Evolutionary conservation across 169 alveolate species (phyloP).

Genomic region (Eimeria brunetti): DNA sequence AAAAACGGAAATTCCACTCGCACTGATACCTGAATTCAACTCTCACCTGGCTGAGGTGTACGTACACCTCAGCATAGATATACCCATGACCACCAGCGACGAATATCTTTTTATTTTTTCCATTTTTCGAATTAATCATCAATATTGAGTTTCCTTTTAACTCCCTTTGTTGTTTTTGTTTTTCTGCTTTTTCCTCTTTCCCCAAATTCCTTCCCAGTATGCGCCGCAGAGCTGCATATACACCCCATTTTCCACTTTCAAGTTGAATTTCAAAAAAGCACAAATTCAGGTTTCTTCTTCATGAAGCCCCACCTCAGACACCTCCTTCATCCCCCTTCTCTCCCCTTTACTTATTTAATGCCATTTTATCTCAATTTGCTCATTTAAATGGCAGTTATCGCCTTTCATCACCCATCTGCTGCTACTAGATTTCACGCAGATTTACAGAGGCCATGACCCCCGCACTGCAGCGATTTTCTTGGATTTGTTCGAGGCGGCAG

Average conservation of each 20-base stretch:
- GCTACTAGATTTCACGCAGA: too few species aligned
- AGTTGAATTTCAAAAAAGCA: neutral
- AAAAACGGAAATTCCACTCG: neutral
- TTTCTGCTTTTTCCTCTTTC: neutral
- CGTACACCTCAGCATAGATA: neutral
- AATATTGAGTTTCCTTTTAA: too few species aligned
- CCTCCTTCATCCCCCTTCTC: neutral
- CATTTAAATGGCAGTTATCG: too few species aligned
- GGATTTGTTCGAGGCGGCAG: too few species aligned
- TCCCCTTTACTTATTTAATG: neutral
- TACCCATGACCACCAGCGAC: neutral
- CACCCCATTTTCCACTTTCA: too few species aligned
- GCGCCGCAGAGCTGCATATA: neutral
- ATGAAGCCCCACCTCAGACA: neutral
- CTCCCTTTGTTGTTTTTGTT: too few species aligned
- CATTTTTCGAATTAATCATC: neutral
- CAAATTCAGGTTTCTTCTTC: neutral
- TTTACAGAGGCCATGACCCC: too few species aligned
- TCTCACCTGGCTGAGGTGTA: neutral
- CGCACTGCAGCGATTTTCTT: too few species aligned
- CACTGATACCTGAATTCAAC: neutral
- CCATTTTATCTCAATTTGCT: neutral
- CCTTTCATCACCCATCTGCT: too few species aligned
- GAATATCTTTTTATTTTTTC: neutral
- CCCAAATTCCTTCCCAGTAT: neutral